Percentiles rank a stretch among this genome's conserved stretches.
Evolutionary conservation across 2,329 filamentous ascomycete species (phyloP).

Genomic region (Aspergillus amoenus): DNA sequence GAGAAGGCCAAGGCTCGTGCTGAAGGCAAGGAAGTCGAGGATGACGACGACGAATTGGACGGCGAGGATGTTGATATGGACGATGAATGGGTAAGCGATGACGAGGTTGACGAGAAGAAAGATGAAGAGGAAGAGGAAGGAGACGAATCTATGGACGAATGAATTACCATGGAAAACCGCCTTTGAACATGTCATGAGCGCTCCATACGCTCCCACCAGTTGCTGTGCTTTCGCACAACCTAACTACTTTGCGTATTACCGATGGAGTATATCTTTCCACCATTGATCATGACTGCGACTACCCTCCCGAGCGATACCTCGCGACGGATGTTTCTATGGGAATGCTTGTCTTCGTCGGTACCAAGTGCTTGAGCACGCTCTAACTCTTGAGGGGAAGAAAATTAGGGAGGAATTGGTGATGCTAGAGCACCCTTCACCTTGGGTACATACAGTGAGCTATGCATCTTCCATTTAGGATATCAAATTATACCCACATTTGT

Average conservation of each 20-base stretch:
- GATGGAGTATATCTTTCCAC: not conserved
- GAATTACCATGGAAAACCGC: slow-evolving; percentile 6
- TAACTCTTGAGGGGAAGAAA: not conserved
- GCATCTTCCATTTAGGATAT: slow-evolving; percentile 5
- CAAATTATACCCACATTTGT: slow-evolving; percentile 18
- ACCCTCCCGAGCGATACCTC: not conserved
- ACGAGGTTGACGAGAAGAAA: slow-evolving; percentile 47
- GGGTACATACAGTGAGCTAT: not conserved
- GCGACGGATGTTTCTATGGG: not conserved
- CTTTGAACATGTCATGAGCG: not conserved
- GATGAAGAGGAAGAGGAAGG: slow-evolving; percentile 36
- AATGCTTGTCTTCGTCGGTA: not conserved
- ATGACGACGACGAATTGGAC: slow-evolving; percentile 37
- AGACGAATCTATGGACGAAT: slow-evolving; percentile 46
- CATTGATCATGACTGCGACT: not conserved
- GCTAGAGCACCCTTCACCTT: not conserved
- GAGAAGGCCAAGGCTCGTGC: slow-evolving; percentile 53
- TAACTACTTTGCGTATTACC: not conserved
- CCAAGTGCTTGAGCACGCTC: not conserved
- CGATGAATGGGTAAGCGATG: slow-evolving; percentile 55
- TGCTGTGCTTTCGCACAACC: not conserved
- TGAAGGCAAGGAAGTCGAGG: slow-evolving; percentile 42
- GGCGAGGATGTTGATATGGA: slow-evolving; percentile 55
- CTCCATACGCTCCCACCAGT: not conserved
- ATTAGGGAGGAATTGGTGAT: not conserved